These are phyloP conservation scores for Pythium insidiosum DNA, from an alignment of 352 stramenopile genomes.

Conservation along the genomic window DNA sequence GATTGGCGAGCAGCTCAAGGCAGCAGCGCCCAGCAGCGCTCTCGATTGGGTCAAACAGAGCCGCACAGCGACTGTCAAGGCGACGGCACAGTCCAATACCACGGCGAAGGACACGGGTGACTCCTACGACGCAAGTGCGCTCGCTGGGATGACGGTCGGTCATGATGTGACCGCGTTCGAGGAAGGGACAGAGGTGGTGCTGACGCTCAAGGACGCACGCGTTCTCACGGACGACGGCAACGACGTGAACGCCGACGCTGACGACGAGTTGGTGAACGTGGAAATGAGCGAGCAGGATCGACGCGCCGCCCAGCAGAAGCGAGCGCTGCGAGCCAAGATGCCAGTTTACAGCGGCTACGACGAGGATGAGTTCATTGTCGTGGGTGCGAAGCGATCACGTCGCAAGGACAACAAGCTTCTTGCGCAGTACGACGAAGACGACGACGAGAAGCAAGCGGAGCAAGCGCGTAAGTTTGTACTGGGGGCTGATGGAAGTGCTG, in stretches of 20 bases:
- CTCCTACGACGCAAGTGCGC: slow-evolving; percentile 59
- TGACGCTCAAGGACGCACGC: slow-evolving; percentile 90
- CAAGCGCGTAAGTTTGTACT: slow-evolving; percentile 48
- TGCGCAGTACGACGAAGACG: slow-evolving; percentile 87
- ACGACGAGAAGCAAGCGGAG: slow-evolving; percentile 32
- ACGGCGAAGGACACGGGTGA: slow-evolving; percentile 7
- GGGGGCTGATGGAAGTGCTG: slow-evolving; percentile 26
- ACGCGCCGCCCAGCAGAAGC: slow-evolving; percentile 29
- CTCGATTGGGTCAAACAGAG: slow-evolving; percentile 74
- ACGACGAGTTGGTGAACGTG: slow-evolving; percentile 83
- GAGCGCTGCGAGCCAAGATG: slow-evolving; percentile 34
- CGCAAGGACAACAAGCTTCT: slow-evolving; percentile 56
- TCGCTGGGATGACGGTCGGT: slow-evolving; percentile 86
- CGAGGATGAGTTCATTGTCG: slow-evolving; percentile 95
- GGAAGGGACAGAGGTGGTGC: slow-evolving; percentile 86
- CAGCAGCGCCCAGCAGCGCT: slow-evolving; percentile 19
- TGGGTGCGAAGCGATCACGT: slow-evolving; percentile 23
- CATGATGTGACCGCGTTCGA: slow-evolving; percentile 87
- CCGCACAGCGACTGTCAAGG: slow-evolving; percentile 18
- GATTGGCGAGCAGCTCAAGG: slow-evolving; percentile 60
- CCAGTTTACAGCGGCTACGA: slow-evolving; percentile 93
- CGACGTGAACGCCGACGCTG: slow-evolving; percentile 68
- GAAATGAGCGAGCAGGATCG: slow-evolving; percentile 70
- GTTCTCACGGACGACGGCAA: slow-evolving; percentile 82
- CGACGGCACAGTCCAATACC: slow-evolving; percentile 3